These are phyloP conservation scores for Trichosporon ovoides DNA, from an alignment of 1,284 basidiomycete species.

Conservation along the genomic window DNA sequence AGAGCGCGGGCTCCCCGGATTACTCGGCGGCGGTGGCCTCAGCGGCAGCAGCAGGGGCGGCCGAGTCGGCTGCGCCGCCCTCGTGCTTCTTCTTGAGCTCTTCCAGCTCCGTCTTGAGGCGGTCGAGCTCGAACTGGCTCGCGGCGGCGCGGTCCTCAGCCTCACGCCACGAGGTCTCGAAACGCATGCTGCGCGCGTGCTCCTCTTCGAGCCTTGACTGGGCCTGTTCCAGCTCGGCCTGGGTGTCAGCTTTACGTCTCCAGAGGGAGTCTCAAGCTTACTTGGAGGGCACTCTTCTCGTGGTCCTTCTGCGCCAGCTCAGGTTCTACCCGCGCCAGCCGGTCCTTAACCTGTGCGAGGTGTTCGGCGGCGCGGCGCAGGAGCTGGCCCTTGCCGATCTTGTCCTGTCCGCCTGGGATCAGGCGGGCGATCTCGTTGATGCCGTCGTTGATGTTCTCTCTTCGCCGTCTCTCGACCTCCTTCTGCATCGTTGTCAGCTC, in stretches of 20 bases:
- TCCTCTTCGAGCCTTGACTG: constrained; percentile 30
- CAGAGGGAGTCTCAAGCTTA: constrained; percentile 14
- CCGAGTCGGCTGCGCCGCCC: background rate
- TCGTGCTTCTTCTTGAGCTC: constrained; percentile 30
- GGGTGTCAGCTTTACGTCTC: background rate
- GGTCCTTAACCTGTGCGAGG: constrained; percentile 26
- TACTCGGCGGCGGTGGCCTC: background rate
- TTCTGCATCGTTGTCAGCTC: constrained; percentile 60
- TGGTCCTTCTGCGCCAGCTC: constrained; percentile 24
- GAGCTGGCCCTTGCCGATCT: constrained; percentile 38
- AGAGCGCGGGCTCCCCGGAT: too few species aligned
- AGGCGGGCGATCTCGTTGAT: constrained; percentile 87
- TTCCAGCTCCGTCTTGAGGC: constrained; percentile 38
- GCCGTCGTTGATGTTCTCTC: constrained; percentile 92
- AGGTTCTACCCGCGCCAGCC: constrained; percentile 19
- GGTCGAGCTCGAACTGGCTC: constrained; percentile 39
- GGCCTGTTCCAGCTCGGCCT: constrained; percentile 25
- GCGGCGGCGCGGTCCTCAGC: constrained; percentile 40
- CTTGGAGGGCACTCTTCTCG: constrained; percentile 31
- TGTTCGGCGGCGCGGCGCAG: constrained; percentile 35
- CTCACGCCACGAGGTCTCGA: constrained; percentile 41
- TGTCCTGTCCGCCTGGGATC: constrained; percentile 64
- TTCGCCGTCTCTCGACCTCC: constrained; percentile 89
- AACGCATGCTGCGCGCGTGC: constrained; percentile 29
- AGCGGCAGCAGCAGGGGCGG: background rate